Evolutionary conservation across 306 rosid species (phyloP).

Genomic region (Quillaja saponaria): DNA sequence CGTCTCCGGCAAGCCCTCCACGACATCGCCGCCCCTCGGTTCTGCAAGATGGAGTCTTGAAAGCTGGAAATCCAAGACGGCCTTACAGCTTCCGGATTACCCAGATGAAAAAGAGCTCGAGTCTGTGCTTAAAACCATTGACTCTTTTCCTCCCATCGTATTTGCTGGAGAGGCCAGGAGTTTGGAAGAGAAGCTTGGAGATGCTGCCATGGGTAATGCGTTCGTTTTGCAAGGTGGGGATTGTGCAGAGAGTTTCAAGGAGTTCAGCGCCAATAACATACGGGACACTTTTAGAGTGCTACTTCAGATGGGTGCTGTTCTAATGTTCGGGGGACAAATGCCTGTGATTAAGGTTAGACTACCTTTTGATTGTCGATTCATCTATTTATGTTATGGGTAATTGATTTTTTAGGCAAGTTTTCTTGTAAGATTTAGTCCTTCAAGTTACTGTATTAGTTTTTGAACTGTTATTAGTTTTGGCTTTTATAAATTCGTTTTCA

Average conservation of each 20-base stretch:
- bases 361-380: background rate
- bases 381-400: background rate
- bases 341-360: constrained; percentile 59
- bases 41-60: constrained; percentile 51
- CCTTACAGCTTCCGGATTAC: constrained; percentile 66
- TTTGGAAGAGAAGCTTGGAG: constrained; percentile 67
- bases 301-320: constrained; percentile 78
- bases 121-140: constrained; percentile 54
- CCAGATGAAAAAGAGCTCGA: constrained; percentile 54
- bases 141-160: constrained; percentile 70
- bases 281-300: constrained; percentile 68
- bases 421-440: background rate
- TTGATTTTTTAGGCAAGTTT: background rate
- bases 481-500: too few species aligned
- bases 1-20: constrained; percentile 24
- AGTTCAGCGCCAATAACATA: constrained; percentile 68
- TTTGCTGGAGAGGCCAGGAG: constrained; percentile 78
- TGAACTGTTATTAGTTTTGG: too few species aligned
- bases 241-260: constrained; percentile 80
- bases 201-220: constrained; percentile 72
- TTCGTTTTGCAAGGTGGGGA: constrained; percentile 76
- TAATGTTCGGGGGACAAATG: constrained; percentile 78
- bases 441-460: too few species aligned
- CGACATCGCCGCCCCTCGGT: background rate
- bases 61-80: constrained; percentile 64